Conservation (phyloP, 2,329 filamentous ascomycete species). For the Diaporthe velutina region DNA sequence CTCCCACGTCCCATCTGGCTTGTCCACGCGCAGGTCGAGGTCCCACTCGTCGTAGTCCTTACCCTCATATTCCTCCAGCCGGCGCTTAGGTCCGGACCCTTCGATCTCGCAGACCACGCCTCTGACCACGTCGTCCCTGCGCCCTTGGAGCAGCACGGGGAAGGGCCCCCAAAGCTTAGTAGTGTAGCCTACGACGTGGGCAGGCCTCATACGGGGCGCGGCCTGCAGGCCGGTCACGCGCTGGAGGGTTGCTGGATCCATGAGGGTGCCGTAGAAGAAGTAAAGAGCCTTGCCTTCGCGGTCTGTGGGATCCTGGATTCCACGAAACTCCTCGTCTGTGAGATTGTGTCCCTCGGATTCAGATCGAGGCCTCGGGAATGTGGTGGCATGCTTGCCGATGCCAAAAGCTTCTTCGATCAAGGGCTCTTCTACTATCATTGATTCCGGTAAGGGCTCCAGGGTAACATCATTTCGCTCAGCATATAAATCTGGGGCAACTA, state of each 20-base stretch:
- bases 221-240: background rate
- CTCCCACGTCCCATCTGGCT: background rate
- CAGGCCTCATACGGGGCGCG: background rate
- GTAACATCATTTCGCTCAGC: background rate
- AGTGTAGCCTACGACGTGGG: background rate
- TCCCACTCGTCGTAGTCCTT: slow-evolving; percentile 20
- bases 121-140: background rate
- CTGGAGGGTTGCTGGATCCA: slow-evolving; percentile 7
- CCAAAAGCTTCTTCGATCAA: background rate
- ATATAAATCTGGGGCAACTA: background rate
- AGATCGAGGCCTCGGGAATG: background rate
- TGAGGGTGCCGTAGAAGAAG: slow-evolving; percentile 21
- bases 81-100: slow-evolving; percentile 3
- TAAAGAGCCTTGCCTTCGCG: background rate
- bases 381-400: background rate
- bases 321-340: background rate
- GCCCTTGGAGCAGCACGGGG: background rate
- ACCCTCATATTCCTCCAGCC: slow-evolving; percentile 7
- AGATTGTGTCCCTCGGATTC: rapidly evolving
- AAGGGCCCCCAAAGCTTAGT: slow-evolving; percentile 8
- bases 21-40: slow-evolving; percentile 7
- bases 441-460: background rate
- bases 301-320: background rate
- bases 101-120: slow-evolving; percentile 7
- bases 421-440: slow-evolving; percentile 2